Percentiles rank a stretch among this genome's conserved stretches.
Conservation (phyloP, 2,329 filamentous ascomycete species). For the Penicillium sp. region DNA sequence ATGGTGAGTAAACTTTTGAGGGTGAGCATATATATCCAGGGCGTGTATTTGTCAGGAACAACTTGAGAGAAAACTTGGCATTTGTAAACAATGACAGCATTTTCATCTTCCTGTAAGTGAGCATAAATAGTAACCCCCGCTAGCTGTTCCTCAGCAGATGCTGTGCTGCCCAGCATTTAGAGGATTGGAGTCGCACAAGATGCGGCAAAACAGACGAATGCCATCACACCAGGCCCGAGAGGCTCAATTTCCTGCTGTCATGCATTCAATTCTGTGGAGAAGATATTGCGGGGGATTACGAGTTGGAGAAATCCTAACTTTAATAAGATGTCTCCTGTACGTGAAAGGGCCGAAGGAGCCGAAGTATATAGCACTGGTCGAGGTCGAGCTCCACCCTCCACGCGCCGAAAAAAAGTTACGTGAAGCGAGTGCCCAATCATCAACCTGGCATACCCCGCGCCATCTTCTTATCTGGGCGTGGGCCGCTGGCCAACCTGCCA, state of each 20-base stretch:
- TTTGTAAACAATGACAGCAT: too few species aligned
- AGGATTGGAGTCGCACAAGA: not conserved
- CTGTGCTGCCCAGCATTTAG: not conserved
- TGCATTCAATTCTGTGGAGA: not conserved
- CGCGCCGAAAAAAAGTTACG: not conserved
- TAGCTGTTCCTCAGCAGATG: not conserved
- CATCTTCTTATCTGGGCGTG: not conserved
- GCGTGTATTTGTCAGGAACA: too few species aligned
- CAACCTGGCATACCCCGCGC: not conserved
- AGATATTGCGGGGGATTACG: not conserved
- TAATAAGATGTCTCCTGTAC: not conserved
- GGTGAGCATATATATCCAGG: too few species aligned
- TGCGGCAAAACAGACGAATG: not conserved
- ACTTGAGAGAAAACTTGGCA: too few species aligned
- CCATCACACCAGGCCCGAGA: not conserved
- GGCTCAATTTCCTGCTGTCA: not conserved
- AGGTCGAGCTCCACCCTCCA: not conserved
- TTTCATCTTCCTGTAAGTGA: not conserved
- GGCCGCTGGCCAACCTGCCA: not conserved
- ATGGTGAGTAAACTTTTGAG: too few species aligned
- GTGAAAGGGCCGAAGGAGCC: not conserved
- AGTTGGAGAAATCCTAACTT: conserved; percentile 2
- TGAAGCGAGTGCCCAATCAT: not conserved
- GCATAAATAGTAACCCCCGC: not conserved
- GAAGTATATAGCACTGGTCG: not conserved